A percentile compares a stretch with the other conserved stretches of the same genome.
Evolutionary conservation across 1,284 basidiomycete species (phyloP).

Genomic region (Ustilago curta): DNA sequence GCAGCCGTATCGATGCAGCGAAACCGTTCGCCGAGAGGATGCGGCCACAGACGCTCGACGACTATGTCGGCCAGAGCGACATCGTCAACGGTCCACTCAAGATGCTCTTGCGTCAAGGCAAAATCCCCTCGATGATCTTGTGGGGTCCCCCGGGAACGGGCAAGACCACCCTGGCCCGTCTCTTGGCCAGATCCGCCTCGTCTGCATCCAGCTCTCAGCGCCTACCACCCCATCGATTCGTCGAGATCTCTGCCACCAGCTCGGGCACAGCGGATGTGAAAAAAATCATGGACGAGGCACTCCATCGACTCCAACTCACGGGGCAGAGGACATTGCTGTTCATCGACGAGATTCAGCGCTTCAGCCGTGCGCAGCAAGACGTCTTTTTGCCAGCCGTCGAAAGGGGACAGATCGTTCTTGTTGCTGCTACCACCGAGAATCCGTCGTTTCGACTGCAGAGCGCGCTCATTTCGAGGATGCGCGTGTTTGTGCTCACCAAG

Average conservation of each 20-base stretch:
- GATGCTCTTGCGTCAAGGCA: slow-evolving; percentile 56
- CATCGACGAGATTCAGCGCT: slow-evolving; percentile 85
- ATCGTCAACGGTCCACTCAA: slow-evolving; percentile 61
- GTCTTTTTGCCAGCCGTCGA: slow-evolving; percentile 48
- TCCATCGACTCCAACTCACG: slow-evolving; percentile 77
- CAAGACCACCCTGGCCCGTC: slow-evolving; percentile 82
- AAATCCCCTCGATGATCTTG: slow-evolving; percentile 63
- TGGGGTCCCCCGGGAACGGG: slow-evolving; percentile 72
- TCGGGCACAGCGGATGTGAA: slow-evolving; percentile 84
- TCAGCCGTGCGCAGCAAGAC: slow-evolving; percentile 85
- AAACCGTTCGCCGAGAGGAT: slow-evolving; percentile 65
- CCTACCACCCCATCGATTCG: slow-evolving; percentile 52
- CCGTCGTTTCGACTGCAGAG: slow-evolving; percentile 82
- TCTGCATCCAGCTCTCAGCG: slow-evolving; percentile 66
- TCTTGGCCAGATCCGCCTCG: slow-evolving; percentile 76
- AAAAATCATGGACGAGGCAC: slow-evolving; percentile 83
- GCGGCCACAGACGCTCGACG: slow-evolving; percentile 59
- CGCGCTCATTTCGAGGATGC: slow-evolving; percentile 81
- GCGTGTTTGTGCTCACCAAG: slow-evolving; percentile 71
- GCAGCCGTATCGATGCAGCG: slow-evolving; percentile 45
- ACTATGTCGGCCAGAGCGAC: slow-evolving; percentile 62
- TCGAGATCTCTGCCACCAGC: slow-evolving; percentile 69
- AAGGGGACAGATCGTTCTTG: slow-evolving; percentile 71
- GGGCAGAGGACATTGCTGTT: slow-evolving; percentile 81
- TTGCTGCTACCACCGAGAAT: slow-evolving; percentile 92